These are phyloP conservation scores for Aphanomyces stellatus DNA, from an alignment of 352 stramenopile genomes.

Conservation along the genomic window DNA sequence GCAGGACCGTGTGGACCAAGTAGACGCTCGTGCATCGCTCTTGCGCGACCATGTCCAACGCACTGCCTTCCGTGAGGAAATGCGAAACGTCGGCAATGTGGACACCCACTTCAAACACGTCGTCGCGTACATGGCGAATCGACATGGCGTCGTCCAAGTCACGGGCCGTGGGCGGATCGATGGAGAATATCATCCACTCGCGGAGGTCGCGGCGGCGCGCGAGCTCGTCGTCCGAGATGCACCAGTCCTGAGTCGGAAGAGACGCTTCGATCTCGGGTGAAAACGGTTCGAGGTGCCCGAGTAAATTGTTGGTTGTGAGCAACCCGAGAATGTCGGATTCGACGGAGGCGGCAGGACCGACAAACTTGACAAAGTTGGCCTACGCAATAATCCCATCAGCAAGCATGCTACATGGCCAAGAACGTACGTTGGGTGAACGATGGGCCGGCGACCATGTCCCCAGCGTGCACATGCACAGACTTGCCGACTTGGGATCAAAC, in stretches of 20 bases:
- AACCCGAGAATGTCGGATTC: slow-evolving; percentile 88
- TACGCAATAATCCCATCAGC: background rate
- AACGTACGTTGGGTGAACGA: background rate
- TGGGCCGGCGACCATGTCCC: slow-evolving; percentile 18
- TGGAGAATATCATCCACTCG: slow-evolving; percentile 91
- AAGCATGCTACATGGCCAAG: background rate
- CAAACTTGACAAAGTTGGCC: slow-evolving; percentile 60
- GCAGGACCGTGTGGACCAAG: slow-evolving; percentile 90
- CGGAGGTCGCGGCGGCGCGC: slow-evolving; percentile 87
- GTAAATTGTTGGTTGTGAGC: slow-evolving; percentile 80
- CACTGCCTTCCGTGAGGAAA: slow-evolving; percentile 85
- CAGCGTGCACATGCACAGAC: slow-evolving; percentile 66
- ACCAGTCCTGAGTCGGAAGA: slow-evolving; percentile 50
- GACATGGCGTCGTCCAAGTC: slow-evolving; percentile 97
- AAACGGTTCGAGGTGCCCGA: slow-evolving; percentile 67
- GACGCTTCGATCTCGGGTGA: slow-evolving; percentile 69
- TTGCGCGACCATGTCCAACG: slow-evolving; percentile 92
- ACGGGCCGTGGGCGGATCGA: slow-evolving; percentile 94
- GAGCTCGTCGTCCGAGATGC: slow-evolving; percentile 72
- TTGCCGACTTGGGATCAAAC: slow-evolving; percentile 34
- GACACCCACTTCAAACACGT: slow-evolving; percentile 87
- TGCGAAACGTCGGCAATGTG: slow-evolving; percentile 98
- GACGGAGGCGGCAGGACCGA: slow-evolving; percentile 70
- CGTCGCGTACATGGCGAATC: slow-evolving; percentile 62
- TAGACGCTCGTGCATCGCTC: slow-evolving; percentile 95